Conservation (phyloP, 2,329 filamentous ascomycete genomes). For the Aureobasidium pullulans region DNA sequence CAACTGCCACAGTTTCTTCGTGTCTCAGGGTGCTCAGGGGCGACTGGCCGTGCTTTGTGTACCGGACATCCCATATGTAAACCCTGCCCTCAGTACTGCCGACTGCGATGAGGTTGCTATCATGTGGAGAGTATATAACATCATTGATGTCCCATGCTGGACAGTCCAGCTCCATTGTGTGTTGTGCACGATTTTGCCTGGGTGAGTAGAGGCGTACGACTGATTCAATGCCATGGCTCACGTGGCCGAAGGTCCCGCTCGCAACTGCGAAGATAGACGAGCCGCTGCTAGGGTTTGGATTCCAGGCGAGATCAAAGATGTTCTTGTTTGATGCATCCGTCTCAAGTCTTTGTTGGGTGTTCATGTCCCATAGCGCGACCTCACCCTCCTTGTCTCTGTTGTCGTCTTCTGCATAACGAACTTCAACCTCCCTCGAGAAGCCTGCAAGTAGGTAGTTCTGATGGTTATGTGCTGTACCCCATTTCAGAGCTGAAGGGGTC, state of each 20-base stretch:
- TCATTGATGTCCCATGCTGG: slow-evolving; percentile 56
- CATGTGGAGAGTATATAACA: slow-evolving; percentile 39
- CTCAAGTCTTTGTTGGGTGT: slow-evolving; percentile 32
- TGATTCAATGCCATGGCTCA: slow-evolving; percentile 37
- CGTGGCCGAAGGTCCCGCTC: slow-evolving; percentile 34
- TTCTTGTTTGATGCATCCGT: slow-evolving; percentile 44
- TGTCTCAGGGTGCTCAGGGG: slow-evolving; percentile 46
- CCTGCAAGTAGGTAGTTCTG: slow-evolving; percentile 46
- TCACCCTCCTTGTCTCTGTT: slow-evolving; percentile 40
- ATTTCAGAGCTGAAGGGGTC: slow-evolving; percentile 40
- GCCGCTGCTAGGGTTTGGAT: slow-evolving; percentile 33
- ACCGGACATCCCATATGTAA: slow-evolving; percentile 54
- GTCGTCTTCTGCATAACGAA: slow-evolving; percentile 18
- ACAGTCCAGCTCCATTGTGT: slow-evolving; percentile 45
- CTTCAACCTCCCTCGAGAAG: slow-evolving; percentile 36
- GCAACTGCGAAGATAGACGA: slow-evolving; percentile 46
- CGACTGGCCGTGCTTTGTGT: slow-evolving; percentile 27
- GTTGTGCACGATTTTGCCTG: slow-evolving; percentile 21
- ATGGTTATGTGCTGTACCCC: slow-evolving; percentile 35
- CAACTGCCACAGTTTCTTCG: slow-evolving; percentile 42
- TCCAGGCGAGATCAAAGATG: slow-evolving; percentile 54
- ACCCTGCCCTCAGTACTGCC: slow-evolving; percentile 54
- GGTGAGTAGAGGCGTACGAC: slow-evolving; percentile 48
- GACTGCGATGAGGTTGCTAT: slow-evolving; percentile 47
- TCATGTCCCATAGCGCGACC: slow-evolving; percentile 47